Base-by-base conservation (phyloP, 257 asterid species). In the Solanum chiquidenum region DNA sequence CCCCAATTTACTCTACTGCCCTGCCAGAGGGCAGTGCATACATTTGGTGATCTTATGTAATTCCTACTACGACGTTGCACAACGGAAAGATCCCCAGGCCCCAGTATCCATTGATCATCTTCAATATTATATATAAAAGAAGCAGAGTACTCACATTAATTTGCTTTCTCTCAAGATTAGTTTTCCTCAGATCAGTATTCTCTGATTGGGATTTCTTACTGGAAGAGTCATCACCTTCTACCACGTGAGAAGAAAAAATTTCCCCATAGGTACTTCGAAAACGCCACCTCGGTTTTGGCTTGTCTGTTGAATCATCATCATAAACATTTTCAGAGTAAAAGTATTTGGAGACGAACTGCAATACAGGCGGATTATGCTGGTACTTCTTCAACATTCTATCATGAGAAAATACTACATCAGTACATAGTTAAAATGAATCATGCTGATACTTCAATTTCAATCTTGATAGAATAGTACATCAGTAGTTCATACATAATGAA, bases 311-410 rank as follows among this genome's bases (percentile, higher is more conserved):
- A 60, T 93, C 87, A 91, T 95, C 99, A 21, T 87, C 91, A 80
- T 90, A 94, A 72, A 95, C 98, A 91, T 92, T 88, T 91, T 95
- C 98, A 2, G 91, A 84, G 91, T 91, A 93, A 46, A 94, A 96
- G 88, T 94, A 91, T 91, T 94, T 94, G 40, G 97, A 93, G 87
- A 93, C 85, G 11, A 75, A 91, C 85, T 87, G 88, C 87, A 88
- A 76, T 74, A 90, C 91, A 90, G 86, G 87, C 10, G 95, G 95
- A 86, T 93, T 72, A 79, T 90, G 38, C 52, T 37, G 88, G 83
- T 90, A 87, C 88, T 77, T 93, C 88, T 58, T 89, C 94, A 95
- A 46, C 94, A 96, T 86, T 93, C 99, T 96, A 90, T 68, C 88
- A 87, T 49, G 49, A 27, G 6, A 72, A 88, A 88, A 89, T 55